A percentile compares a stretch with the other conserved stretches of the same genome.
phyloP scores from a whole-genome alignment of 768 basidiomycete genomes.

The Termitomyces sp. region DNA sequence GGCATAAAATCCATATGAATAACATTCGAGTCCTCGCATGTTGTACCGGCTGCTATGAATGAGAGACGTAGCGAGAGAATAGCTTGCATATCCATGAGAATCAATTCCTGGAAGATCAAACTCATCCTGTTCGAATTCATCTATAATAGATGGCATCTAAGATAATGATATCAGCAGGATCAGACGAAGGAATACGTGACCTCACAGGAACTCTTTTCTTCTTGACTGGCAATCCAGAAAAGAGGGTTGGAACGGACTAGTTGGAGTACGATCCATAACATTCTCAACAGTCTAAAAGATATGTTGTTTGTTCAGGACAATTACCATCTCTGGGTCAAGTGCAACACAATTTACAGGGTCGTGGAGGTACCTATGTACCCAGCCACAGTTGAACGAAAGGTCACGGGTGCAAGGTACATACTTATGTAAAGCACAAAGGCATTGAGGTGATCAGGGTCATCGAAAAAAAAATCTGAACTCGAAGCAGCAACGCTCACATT shows the following conservation, averaged over 20 bases:
- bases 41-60: not conserved
- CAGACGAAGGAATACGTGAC: not conserved
- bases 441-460: no score
- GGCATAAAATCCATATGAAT: not conserved
- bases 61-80: not conserved
- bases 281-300: no score
- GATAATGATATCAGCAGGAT: not conserved
- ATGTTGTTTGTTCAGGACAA: no score
- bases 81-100: conserved; percentile 2
- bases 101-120: not conserved
- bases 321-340: no score
- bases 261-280: not conserved
- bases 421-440: no score
- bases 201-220: not conserved
- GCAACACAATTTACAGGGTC: no score
- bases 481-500: no score
- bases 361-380: no score
- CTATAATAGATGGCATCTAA: not conserved
- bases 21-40: not conserved
- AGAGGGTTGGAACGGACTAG: not conserved
- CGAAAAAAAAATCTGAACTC: no score
- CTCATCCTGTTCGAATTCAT: not conserved
- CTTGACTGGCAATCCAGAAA: no score
- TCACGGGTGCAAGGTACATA: no score
- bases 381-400: no score